Evolutionary conservation across 257 asterid genomes (phyloP).

Genomic region (Fraxinus cuspidata): DNA sequence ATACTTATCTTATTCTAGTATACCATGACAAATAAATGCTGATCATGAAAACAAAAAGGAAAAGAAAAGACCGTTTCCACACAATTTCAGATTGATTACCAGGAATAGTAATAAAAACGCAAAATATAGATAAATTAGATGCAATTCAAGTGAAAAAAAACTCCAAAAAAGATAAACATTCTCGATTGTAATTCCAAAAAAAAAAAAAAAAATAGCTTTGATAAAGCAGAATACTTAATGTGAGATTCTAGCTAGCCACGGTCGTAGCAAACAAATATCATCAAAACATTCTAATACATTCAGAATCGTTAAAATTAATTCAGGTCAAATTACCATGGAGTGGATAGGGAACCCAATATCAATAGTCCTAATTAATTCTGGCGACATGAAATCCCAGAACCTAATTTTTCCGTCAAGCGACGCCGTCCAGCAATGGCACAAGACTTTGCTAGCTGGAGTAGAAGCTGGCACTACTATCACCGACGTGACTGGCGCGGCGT

Average conservation of each 20-base stretch:
- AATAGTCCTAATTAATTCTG: slow-evolving; percentile 68
- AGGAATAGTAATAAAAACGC: background rate
- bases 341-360: slow-evolving; percentile 60
- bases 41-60: background rate
- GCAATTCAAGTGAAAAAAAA: background rate
- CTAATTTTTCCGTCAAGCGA: slow-evolving; percentile 88
- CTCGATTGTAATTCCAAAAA: background rate
- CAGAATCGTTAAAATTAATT: slow-evolving; percentile 2
- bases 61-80: background rate
- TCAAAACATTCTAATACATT: background rate
- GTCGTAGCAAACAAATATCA: background rate
- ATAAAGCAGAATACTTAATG: background rate
- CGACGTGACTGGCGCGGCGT: slow-evolving; percentile 70
- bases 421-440: slow-evolving; percentile 83
- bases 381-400: slow-evolving; percentile 83
- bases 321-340: slow-evolving; percentile 58
- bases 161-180: background rate
- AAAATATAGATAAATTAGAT: background rate
- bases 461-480: slow-evolving; percentile 76
- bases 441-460: slow-evolving; percentile 45
- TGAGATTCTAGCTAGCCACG: background rate
- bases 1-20: too few species aligned
- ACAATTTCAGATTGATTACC: background rate
- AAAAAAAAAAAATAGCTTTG: too few species aligned
- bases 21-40: too few species aligned